Base-by-base conservation (phyloP, 352 stramenopile genomes). In the Phytophthora boehmeriae region DNA sequence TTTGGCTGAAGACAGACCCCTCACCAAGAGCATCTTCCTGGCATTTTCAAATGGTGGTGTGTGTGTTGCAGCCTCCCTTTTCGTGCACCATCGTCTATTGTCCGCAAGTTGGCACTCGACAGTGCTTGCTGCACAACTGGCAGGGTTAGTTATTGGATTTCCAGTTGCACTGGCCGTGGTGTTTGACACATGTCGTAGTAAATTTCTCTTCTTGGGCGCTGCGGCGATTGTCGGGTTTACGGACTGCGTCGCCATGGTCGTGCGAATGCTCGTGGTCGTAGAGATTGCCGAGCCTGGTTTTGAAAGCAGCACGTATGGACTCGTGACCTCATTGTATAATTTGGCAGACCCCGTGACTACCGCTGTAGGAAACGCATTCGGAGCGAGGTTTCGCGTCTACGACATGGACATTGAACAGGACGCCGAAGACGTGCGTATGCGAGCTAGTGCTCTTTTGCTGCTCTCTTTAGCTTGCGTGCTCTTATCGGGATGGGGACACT, bases 301-400 rank as follows among this genome's bases (percentile, higher is more conserved):
- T n/a, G 86, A 95, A 59, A 90, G 81, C 59, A 84, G 81, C 20
- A 90, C 80, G 4, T 95, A 95, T 56, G 79, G 75, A 2, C 63
- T 93, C 16, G 72, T 93, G 43, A 95, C 86, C 45, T 91, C 83
- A 1, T 75, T 89, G 11, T 80, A 85, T 73, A 95, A 92, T 57
- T 75, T 93, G 23, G 81, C 83, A 4, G 74, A 83, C 9, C 86
- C 84, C 4, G 74, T 91, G 16, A 76, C 81, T 27, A 78, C 62
- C 9, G 66, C 79, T 13, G 42, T 85, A 6, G 89, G 71, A 17
- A 93, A 92, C 41, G 59, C 71, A 16, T 59, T 92, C n/a, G 79
- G 79, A 35, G 58, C 77, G 1, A 56, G 61, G 0, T 92, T 93
- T 38, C 54, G 74, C 23, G 74, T 92, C 22, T 89, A 85, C 54